Evolutionary conservation across 75 land plant genomes (phyloP).

Genomic region (Pinus albicaulis): DNA sequence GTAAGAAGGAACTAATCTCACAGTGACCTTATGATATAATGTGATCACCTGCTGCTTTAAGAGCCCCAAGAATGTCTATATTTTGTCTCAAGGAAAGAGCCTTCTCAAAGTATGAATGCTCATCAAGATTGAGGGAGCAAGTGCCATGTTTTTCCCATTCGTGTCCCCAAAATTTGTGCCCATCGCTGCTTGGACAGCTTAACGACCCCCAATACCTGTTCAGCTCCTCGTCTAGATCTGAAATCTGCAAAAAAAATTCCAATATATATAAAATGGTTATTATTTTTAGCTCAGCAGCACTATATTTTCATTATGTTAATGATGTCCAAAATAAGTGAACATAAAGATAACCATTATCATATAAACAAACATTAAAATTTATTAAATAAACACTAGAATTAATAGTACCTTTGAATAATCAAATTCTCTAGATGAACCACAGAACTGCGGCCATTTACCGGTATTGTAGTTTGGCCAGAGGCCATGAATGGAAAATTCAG

Average conservation of each 20-base stretch:
- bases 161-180: slow-evolving; percentile 42
- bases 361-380: no score
- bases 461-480: slow-evolving; percentile 85
- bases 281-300: no score
- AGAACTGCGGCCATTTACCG: slow-evolving; percentile 70
- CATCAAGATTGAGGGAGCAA: slow-evolving; percentile 39
- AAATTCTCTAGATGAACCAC: slow-evolving; percentile 34
- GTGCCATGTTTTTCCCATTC: slow-evolving; percentile 67
- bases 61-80: slow-evolving; percentile 6
- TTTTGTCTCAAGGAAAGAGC: slow-evolving; percentile 27
- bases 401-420: slow-evolving; percentile 34
- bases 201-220: slow-evolving; percentile 43
- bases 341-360: no score
- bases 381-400: no score
- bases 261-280: no score
- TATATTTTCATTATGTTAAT: no score
- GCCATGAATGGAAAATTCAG: slow-evolving; percentile 82
- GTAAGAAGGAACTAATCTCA: background rate
- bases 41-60: slow-evolving; percentile 10
- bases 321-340: no score
- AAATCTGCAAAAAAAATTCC: slow-evolving; percentile 48
- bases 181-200: slow-evolving; percentile 42
- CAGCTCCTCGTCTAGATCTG: slow-evolving; percentile 38
- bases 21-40: background rate
- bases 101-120: slow-evolving; percentile 38